phyloP scores from a whole-genome alignment of 208 protist species.

The Crithidia mellificae region DNA sequence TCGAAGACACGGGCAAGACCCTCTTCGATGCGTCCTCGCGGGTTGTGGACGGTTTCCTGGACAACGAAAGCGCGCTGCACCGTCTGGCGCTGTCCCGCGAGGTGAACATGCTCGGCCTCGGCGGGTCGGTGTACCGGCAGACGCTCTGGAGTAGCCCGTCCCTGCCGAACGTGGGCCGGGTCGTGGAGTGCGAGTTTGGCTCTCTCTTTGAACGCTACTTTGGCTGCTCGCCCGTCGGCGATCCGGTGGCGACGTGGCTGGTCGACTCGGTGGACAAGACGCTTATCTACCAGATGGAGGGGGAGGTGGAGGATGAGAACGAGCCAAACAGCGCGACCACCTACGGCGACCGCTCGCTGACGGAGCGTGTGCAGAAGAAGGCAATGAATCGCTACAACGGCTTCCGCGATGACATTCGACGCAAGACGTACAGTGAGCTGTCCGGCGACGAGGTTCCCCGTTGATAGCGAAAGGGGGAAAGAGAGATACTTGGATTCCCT shows the following conservation, averaged over 20 bases:
- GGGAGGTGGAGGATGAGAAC: conserved; percentile 89
- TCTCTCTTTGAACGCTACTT: conserved; percentile 70
- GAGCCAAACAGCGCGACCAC: conserved; percentile 88
- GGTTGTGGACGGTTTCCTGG: conserved; percentile 77
- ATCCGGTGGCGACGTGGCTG: conserved; percentile 77
- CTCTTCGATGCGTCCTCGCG: conserved; percentile 53
- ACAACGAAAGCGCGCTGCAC: conserved; percentile 85
- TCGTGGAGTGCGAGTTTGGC: conserved; percentile 55
- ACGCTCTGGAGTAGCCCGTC: conserved; percentile 75
- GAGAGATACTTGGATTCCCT: no score
- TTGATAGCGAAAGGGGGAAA: conserved; percentile 15
- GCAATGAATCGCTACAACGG: conserved; percentile 89
- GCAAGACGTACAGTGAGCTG: conserved; percentile 81
- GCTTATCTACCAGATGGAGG: conserved; percentile 83
- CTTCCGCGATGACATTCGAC: conserved; percentile 81
- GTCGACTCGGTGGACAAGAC: conserved; percentile 73
- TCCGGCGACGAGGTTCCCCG: conserved; percentile 69
- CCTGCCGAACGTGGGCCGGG: conserved; percentile 60
- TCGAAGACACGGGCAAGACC: conserved; percentile 65
- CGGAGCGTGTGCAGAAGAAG: conserved; percentile 87
- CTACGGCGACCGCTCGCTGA: conserved; percentile 78
- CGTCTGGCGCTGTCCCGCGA: conserved; percentile 71
- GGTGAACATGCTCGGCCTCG: conserved; percentile 84
- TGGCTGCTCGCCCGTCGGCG: conserved; percentile 55
- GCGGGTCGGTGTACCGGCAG: conserved; percentile 80